These are phyloP conservation scores for Pisolithus sp. DNA, from an alignment of 768 basidiomycete species.

Conservation along the genomic window DNA sequence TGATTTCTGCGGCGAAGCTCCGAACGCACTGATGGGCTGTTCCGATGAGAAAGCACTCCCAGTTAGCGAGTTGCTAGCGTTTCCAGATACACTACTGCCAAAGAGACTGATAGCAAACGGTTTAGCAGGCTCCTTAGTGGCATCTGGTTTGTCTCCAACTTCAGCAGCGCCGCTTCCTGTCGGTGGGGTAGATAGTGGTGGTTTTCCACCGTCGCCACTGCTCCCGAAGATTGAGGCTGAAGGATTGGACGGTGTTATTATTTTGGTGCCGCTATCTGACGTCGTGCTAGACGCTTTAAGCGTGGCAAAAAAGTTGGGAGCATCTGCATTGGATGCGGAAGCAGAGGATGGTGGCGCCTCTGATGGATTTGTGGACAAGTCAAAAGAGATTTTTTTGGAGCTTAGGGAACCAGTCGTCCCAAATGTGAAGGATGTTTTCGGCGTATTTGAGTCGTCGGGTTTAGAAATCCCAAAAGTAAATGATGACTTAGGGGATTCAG, in stretches of 20 bases:
- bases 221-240: slow-evolving; percentile 19
- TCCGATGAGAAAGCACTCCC: slow-evolving; percentile 18
- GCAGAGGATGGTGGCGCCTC: slow-evolving; percentile 8
- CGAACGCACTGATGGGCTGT: slow-evolving; percentile 23
- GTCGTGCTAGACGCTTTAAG: slow-evolving; percentile 13
- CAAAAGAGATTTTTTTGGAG: slow-evolving; percentile 3
- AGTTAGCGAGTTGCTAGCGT: slow-evolving; percentile 2
- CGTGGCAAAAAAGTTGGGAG: slow-evolving; percentile 19
- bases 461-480: slow-evolving; percentile 20
- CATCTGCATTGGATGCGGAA: slow-evolving; percentile 9
- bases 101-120: slow-evolving; percentile 9
- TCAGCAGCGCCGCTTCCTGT: slow-evolving; percentile 2
- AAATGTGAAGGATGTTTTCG: slow-evolving; percentile 16
- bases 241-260: slow-evolving; percentile 20
- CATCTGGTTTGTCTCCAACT: slow-evolving; percentile 6
- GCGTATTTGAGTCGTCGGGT: slow-evolving; percentile 2
- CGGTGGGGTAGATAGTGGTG: slow-evolving; percentile 7
- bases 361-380: slow-evolving; percentile 8
- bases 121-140: slow-evolving; percentile 8
- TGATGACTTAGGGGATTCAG: slow-evolving; percentile 23
- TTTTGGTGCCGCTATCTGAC: slow-evolving; percentile 16
- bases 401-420: slow-evolving; percentile 1
- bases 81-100: slow-evolving; percentile 9
- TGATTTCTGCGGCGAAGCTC: slow-evolving; percentile 22
- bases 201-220: slow-evolving; percentile 11